These are phyloP conservation scores for Colletotrichum simmondsii DNA, from an alignment of 2,329 filamentous ascomycete genomes.

Conservation along the genomic window DNA sequence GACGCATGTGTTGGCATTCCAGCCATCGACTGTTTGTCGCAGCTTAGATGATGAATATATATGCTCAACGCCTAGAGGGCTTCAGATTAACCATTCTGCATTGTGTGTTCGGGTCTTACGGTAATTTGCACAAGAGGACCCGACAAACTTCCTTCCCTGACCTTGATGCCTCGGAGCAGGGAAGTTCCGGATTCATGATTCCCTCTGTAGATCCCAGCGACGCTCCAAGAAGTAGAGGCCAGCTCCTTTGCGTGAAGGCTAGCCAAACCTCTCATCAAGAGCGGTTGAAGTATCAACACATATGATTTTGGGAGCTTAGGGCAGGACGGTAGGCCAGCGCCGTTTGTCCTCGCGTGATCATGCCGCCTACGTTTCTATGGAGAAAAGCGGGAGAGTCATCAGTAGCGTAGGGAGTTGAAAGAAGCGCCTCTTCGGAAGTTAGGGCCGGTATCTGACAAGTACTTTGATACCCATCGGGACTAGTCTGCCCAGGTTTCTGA, in stretches of 20 bases:
- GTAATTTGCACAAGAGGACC: background rate
- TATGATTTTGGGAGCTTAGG: too few relatives aligned
- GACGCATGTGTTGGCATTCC: background rate
- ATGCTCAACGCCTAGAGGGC: background rate
- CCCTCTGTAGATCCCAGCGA: background rate
- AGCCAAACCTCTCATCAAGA: background rate
- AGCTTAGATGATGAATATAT: background rate
- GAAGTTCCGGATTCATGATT: background rate
- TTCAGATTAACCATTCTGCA: background rate
- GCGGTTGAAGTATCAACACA: too few relatives aligned
- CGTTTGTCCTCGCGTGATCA: slow-evolving; percentile 10
- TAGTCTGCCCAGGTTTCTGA: background rate
- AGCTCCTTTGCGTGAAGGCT: background rate
- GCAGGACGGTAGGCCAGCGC: background rate
- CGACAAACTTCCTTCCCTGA: background rate
- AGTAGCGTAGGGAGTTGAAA: background rate
- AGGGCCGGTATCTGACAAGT: slow-evolving; percentile 27
- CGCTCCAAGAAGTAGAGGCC: background rate
- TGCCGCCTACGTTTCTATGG: background rate
- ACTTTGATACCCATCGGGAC: background rate
- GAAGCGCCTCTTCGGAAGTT: slow-evolving; percentile 17
- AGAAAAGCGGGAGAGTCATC: background rate
- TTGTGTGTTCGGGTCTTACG: background rate
- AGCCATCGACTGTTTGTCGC: background rate
- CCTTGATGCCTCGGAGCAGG: background rate